Base-by-base conservation (phyloP, 2,329 filamentous ascomycete species). In the Epichloe scottii region DNA sequence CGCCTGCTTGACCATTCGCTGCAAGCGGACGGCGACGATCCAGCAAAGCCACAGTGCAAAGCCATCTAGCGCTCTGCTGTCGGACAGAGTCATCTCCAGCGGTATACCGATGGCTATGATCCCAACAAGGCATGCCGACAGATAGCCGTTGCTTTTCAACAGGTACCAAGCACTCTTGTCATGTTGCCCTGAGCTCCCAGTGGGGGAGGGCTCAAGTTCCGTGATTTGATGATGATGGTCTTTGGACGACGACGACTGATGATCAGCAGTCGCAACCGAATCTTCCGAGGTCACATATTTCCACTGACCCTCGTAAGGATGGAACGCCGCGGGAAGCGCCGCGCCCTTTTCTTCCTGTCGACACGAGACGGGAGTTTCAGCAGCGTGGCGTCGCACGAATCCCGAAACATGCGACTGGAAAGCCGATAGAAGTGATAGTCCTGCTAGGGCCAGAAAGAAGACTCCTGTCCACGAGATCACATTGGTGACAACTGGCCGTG, bases 31-130 rank as follows among this genome's bases (percentile, higher is more conserved):
- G 5, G 67, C 66, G 15, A 63, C 58, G 11, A 71, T 66, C 78
- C 78, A 81, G 41, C 74, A 55, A 39, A 73, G 70, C 58, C 75
- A 70, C 4, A 79, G 61, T 12, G 72, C 63, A 23, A 68, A 70
- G 0, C 70, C 70, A 38, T 79, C 71, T 4, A 79, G 64, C 2
- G 69, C 58, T 0, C 68, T 63, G 21, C 70, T 65, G 48, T 69
- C 66, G 2, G 59, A 51, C 0, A 57, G 55, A 0, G 51, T 40
- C 3, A 60, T 56, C 0, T 72, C 67, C 0, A 76, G 52, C 0
- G 74, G 74, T 0, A 73, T 53, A 2, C 73, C 73, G 7, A 75
- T 35, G 1, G 62, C 34, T 3, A 70, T 56, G 10, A 70, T 61
- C 8, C 61, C 53, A 6, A 65, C 33, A 41, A 71, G 57, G 3